Base-by-base conservation (phyloP, 2,329 filamentous ascomycete species). In the Onygenales sp. region DNA sequence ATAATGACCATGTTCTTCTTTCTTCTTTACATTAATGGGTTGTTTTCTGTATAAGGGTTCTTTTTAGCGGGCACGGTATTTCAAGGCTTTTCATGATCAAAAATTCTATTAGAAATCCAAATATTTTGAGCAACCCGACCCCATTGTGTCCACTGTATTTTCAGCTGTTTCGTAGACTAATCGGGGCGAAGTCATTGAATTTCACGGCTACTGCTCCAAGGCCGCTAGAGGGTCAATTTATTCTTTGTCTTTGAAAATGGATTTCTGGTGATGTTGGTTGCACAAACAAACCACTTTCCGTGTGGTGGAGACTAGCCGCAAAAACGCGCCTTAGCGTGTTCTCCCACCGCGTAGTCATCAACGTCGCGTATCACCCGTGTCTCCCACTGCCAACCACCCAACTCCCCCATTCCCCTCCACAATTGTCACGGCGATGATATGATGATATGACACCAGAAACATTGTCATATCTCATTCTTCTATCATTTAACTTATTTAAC, bases 41-140 rank as follows among this genome's bases (percentile, higher is more conserved):
- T 44, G 42, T 45, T 55, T 53, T 42, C 41, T 36, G 36, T 35
- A 53, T 43, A 33, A 39, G 21, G 38, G 51, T 52, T 47, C 38
- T 43, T 50, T 39, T 47, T 53, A 53, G 45, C 51, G 53, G 51
- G 46, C 36, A 43, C 32, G 17, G 14, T 48, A 41, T 32, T 43
- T 55, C 27, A 7, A 42, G 27, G 27, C 32, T 52, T 42, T 27
- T 27, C 33, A 41, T 27, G 32, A 36, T 36, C n/a, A 46, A 45
- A 21, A 44, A 45, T 38, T n/a, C 27, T 38, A 39, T 52, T 52
- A 45, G 35, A 27, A 52, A 46, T 47, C 50, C 42, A 43, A 43
- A 14, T 43, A 51, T 51, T 43, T 51, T 50, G 27, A 51, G 33
- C 49, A 43, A 43, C 41, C 49, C 39, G 31, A 51, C 31, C 39